Evolutionary conservation across 805 yeast genomes (phyloP).

Genomic region (Yarrowia bubula): DNA sequence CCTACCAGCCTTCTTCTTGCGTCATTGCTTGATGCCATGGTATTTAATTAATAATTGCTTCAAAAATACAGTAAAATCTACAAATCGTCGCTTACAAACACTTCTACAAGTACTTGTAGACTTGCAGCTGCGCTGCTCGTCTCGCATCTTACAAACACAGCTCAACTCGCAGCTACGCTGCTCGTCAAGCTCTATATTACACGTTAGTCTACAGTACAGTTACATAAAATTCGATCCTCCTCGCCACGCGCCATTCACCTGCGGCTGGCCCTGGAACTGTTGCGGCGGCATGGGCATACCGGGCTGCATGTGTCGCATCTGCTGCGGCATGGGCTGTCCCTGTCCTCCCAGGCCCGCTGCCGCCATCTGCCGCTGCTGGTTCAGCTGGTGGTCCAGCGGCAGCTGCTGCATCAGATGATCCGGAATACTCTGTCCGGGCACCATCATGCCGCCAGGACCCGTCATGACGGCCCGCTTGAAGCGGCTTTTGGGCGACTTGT

Average conservation of each 20-base stretch:
- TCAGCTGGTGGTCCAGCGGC: conserved; percentile 28
- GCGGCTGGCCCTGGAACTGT: conserved; percentile 6
- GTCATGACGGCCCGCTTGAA: neutral
- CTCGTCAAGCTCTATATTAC: no score
- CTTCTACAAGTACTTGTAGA: no score
- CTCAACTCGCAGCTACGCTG: no score
- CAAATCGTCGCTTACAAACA: no score
- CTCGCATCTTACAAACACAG: no score
- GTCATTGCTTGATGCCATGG: no score
- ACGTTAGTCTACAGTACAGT: neutral
- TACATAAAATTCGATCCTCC: neutral
- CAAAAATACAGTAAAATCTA: no score
- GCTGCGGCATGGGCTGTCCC: conserved; percentile 17
- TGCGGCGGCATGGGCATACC: conserved; percentile 17
- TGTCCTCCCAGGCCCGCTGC: conserved; percentile 7
- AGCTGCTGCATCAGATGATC: conserved; percentile 18
- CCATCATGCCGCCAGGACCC: neutral
- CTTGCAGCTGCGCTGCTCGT: no score
- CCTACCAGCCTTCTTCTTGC: no score
- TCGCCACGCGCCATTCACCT: neutral
- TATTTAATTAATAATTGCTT: no score
- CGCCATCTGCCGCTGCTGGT: conserved; percentile 35
- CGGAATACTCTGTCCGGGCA: neutral
- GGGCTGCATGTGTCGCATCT: conserved; percentile 5
- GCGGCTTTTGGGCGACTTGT: conserved; percentile 2